These are phyloP conservation scores for Vickermania spadyakhi DNA, from an alignment of 208 protist species.

Conservation along the genomic window DNA sequence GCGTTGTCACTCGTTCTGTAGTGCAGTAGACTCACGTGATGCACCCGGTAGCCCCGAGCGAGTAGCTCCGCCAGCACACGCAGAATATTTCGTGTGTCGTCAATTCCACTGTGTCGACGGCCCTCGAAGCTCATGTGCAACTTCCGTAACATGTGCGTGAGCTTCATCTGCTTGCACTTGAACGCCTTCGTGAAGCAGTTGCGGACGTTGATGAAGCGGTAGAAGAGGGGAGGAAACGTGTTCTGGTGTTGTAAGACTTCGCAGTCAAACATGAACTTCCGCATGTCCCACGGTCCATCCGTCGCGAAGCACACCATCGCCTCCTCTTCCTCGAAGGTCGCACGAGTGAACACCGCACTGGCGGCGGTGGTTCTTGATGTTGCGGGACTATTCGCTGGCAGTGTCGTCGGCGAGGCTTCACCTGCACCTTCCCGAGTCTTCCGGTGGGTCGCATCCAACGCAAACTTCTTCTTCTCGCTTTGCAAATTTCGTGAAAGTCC, in stretches of 20 bases:
- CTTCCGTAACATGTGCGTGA: slow-evolving; percentile 72
- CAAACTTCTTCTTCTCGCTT: slow-evolving; percentile 40
- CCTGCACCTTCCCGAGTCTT: not conserved
- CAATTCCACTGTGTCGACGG: slow-evolving; percentile 81
- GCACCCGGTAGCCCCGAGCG: slow-evolving; percentile 53
- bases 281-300: slow-evolving; percentile 89
- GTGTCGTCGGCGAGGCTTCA: too few relatives aligned
- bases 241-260: slow-evolving; percentile 64
- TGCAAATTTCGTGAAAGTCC: slow-evolving; percentile 32
- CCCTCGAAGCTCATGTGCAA: slow-evolving; percentile 75
- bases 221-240: slow-evolving; percentile 77
- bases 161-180: slow-evolving; percentile 37
- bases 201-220: slow-evolving; percentile 87
- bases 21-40: slow-evolving; percentile 67
- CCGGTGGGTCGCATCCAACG: slow-evolving; percentile 26
- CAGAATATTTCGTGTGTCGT: slow-evolving; percentile 87
- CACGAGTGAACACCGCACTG: not conserved
- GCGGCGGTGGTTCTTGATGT: slow-evolving; percentile 1
- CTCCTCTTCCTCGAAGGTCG: slow-evolving; percentile 18
- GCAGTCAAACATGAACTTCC: slow-evolving; percentile 84
- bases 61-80: slow-evolving; percentile 75
- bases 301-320: slow-evolving; percentile 78
- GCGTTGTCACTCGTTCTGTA: slow-evolving; percentile 33
- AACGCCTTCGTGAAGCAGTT: slow-evolving; percentile 59
- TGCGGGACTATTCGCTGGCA: slow-evolving; percentile 7